Evolutionary conservation across 345 rosid genomes (phyloP), one percentile per base, ranked within the genome.

Genomic region (Salix suchowensis): DNA sequence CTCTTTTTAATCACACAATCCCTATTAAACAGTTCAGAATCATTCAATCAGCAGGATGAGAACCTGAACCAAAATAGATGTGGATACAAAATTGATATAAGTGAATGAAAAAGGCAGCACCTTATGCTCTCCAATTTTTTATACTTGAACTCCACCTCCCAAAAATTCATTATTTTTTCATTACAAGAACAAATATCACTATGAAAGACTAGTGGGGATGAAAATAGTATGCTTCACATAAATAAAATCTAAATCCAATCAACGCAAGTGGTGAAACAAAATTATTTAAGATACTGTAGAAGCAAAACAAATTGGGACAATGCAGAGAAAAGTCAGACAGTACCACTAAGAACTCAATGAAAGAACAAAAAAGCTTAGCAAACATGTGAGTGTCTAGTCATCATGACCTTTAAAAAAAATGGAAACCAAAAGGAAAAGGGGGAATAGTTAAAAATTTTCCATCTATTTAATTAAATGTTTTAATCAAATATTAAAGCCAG

Each of bases 1-100:
- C 71, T 88, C 87, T 88, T 71, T 77, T 46, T 74, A 82, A 82
- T 76, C 74, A 82, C 81, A 80, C 79, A 73, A 75, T 46, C 84
- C 74, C 80, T 77, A 67, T 54, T 76, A 84, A 65, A 71, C 80
- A 80, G 76, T 77, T 77, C 55, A 82, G 77, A 80, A 89, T 75
- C 84, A 86, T 82, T 73, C 84, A 88, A 79, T 74, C 72, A 76
- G 68, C 32, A 73, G 67, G 74, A 39, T 68, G 75, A 77, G 77
- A 70, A 87, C 84, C 89, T 84, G 85, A 83, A 84, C 73, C 74
- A 76, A 75, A 82, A 71, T 24, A 40, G 15, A 74, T 50, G 40
- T 72, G 52, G 30, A 60, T 55, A 68, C 32, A 42, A 73, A 72
- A 78, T 58, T 48, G 58, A 78, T 36, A 66, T 14, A 80, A 70